Percentiles rank a stretch among this genome's conserved stretches.
Evolutionary conservation across 768 basidiomycete genomes (phyloP).

Genomic region (Ramaria sp.): DNA sequence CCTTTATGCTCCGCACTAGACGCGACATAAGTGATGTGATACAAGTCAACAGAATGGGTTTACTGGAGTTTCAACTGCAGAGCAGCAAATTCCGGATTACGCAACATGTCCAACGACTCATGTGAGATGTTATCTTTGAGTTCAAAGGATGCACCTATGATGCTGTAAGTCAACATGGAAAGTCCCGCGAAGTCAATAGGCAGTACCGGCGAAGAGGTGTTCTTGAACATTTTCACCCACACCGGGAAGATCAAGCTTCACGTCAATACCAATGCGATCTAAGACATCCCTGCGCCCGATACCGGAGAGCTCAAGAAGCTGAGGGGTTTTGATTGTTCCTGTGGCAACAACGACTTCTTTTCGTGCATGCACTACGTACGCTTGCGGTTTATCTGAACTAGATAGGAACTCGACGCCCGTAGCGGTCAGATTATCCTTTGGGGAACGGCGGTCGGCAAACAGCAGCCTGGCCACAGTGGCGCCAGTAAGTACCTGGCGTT

Average conservation of each 20-base stretch:
- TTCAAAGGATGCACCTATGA: slow-evolving; percentile 11
- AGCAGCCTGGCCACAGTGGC: slow-evolving; percentile 21
- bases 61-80: slow-evolving; percentile 26
- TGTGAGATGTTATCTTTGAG: slow-evolving; percentile 19
- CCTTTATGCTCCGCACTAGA: slow-evolving; percentile 11
- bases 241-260: slow-evolving; percentile 57
- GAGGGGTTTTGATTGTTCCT: slow-evolving; percentile 35
- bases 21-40: slow-evolving; percentile 7
- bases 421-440: slow-evolving; percentile 23
- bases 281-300: slow-evolving; percentile 49
- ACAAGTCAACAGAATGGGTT: slow-evolving; percentile 6
- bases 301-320: slow-evolving; percentile 54
- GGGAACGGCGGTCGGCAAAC: neutral
- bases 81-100: slow-evolving; percentile 17
- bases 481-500: slow-evolving; percentile 12
- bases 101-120: slow-evolving; percentile 22
- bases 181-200: too few relatives aligned
- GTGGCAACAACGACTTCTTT: slow-evolving; percentile 43
- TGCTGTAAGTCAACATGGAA: neutral
- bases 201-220: slow-evolving; percentile 20
- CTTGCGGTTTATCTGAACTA: slow-evolving; percentile 11
- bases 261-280: slow-evolving; percentile 33
- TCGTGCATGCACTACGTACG: slow-evolving; percentile 27
- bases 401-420: slow-evolving; percentile 37
- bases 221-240: slow-evolving; percentile 62